These are phyloP conservation scores for Vachellia pachyceras DNA, from an alignment of 306 rosid genomes.

Conservation along the genomic window DNA sequence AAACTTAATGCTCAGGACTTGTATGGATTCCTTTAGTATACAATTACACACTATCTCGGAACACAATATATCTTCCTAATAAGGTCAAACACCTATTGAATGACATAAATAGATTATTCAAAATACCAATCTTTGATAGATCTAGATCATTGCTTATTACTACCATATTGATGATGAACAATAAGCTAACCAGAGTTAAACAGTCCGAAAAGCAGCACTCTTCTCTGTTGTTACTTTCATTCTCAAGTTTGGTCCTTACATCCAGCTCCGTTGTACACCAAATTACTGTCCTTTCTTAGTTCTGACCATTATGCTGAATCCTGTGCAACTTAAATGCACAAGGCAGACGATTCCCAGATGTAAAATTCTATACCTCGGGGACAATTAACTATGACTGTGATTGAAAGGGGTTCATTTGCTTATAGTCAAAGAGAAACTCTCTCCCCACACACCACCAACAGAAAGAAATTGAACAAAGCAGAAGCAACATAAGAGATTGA, in stretches of 20 bases:
- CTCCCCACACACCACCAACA: not conserved
- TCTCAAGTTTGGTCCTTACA: not conserved
- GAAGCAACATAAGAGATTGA: not conserved
- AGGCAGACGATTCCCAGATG: not conserved
- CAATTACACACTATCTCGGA: not conserved
- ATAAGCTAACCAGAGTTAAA: not conserved
- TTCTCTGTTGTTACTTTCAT: not conserved
- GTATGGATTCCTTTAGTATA: too few species aligned
- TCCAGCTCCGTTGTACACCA: constrained; percentile 18
- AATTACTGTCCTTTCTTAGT: not conserved
- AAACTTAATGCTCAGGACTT: not conserved
- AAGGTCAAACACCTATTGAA: not conserved
- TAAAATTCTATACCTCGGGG: not conserved
- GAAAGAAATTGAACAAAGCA: constrained; percentile 5
- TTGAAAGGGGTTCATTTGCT: not conserved
- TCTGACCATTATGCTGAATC: not conserved
- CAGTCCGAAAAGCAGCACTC: constrained; percentile 1
- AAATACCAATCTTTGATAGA: not conserved
- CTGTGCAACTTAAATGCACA: constrained; percentile 10
- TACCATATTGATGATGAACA: not conserved
- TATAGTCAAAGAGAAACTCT: constrained; percentile 17
- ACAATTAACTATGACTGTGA: not conserved
- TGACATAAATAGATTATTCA: not conserved
- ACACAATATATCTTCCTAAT: not conserved
- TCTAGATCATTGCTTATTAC: not conserved